A percentile compares a stretch with the other conserved stretches of the same genome.
Conservation (phyloP, 441 rosid genomes). For the Gossypium gossypioides region DNA sequence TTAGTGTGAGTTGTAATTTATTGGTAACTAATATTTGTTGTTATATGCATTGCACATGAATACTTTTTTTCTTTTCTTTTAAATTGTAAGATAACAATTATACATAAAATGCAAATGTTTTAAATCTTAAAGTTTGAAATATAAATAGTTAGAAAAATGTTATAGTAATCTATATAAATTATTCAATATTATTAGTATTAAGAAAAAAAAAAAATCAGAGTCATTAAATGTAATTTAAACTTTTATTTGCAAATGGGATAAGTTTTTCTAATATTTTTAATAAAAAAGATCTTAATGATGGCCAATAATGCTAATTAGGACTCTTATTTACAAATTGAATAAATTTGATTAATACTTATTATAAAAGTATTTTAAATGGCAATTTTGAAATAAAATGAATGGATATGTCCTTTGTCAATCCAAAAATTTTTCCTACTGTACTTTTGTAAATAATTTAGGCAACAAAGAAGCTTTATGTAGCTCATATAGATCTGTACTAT, state of each 20-base stretch:
- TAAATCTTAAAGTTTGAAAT: not conserved
- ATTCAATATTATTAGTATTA: not conserved
- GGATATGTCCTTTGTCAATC: not conserved
- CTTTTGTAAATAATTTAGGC: too few relatives aligned
- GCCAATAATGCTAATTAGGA: not conserved
- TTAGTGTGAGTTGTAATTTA: not conserved
- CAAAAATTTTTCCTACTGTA: too few relatives aligned
- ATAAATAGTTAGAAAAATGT: not conserved
- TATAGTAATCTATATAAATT: not conserved
- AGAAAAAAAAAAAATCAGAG: not conserved
- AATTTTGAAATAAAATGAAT: not conserved
- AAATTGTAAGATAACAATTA: not conserved
- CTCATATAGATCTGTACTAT: too few relatives aligned
- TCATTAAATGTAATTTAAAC: not conserved
- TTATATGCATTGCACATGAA: not conserved
- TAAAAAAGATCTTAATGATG: not conserved
- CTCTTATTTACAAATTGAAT: not conserved
- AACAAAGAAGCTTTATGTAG: too few relatives aligned
- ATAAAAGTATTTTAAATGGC: not conserved
- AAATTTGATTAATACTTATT: not conserved
- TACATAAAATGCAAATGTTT: not conserved
- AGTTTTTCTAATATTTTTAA: not conserved
- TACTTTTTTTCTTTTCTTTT: not conserved
- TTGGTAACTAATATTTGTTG: slow-evolving; percentile 1
- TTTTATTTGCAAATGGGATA: not conserved